These are phyloP conservation scores for Catharanthus roseus DNA, from an alignment of 257 asterid genomes.

Conservation along the genomic window DNA sequence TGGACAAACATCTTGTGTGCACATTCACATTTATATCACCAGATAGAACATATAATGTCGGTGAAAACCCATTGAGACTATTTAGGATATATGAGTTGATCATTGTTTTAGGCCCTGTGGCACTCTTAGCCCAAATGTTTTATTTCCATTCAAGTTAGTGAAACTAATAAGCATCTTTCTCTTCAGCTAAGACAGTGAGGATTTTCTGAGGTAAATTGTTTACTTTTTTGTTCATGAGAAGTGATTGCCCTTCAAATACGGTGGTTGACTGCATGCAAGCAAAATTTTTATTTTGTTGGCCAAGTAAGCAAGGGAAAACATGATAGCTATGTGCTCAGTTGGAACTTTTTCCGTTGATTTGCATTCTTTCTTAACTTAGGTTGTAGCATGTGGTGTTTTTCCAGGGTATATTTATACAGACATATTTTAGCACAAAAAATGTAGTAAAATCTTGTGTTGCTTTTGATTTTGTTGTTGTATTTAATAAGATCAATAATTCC, in stretches of 20 bases:
- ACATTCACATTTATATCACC: no score
- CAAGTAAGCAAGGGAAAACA: neutral
- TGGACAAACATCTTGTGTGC: no score
- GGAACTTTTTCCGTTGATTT: neutral
- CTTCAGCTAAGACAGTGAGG: neutral
- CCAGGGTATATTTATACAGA: neutral
- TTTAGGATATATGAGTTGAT: neutral
- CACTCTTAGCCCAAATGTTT: neutral
- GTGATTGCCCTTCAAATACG: neutral
- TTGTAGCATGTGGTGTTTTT: neutral
- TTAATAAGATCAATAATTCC: neutral
- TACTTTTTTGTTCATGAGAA: neutral
- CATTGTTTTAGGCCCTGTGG: no score
- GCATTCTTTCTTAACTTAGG: neutral
- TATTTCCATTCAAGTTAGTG: neutral
- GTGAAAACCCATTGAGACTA: neutral
- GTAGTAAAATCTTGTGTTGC: neutral
- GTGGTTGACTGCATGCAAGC: neutral
- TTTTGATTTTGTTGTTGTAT: neutral
- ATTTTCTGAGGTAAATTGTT: neutral
- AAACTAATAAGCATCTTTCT: neutral
- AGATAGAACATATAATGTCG: no score
- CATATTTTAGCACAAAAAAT: neutral
- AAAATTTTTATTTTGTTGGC: neutral
- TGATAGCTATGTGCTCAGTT: neutral